phyloP scores from a whole-genome alignment of 2,329 filamentous ascomycete species.

The Fusarium heterosporum region DNA sequence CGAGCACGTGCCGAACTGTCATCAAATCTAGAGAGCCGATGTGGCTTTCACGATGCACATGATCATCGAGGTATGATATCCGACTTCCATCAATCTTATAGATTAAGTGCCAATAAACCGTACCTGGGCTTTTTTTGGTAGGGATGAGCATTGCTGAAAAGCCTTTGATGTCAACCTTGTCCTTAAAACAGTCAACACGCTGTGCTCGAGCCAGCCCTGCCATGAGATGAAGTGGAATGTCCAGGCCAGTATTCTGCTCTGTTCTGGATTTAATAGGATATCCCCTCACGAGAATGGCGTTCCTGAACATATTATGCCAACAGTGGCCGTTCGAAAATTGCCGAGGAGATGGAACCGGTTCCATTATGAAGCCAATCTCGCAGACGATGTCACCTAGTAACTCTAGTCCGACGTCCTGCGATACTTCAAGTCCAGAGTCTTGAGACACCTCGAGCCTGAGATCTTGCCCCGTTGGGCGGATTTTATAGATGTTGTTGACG shows the following conservation, averaged over 20 bases:
- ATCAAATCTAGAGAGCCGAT: neutral
- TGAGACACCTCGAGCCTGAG: too few species aligned
- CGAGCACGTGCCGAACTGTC: neutral
- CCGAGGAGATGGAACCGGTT: too few species aligned
- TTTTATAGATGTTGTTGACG: too few species aligned
- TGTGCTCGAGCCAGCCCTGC: neutral
- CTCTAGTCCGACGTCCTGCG: too few species aligned
- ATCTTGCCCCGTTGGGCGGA: too few species aligned
- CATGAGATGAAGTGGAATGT: neutral
- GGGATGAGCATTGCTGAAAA: neutral
- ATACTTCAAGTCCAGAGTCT: too few species aligned
- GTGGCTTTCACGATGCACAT: too few species aligned
- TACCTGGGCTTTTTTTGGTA: fast-evolving
- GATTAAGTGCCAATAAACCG: neutral
- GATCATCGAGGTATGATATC: neutral
- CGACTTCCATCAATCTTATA: neutral
- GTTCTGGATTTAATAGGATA: neutral
- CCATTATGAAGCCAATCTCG: too few species aligned
- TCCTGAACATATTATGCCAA: neutral
- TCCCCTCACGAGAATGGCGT: neutral
- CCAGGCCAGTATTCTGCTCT: neutral
- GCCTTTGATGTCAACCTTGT: neutral
- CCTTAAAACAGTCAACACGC: neutral
- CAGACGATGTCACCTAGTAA: too few species aligned
- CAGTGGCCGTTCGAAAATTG: too few species aligned